Conservation (phyloP, 495 filamentous ascomycete species). For the Podospora comata region DNA sequence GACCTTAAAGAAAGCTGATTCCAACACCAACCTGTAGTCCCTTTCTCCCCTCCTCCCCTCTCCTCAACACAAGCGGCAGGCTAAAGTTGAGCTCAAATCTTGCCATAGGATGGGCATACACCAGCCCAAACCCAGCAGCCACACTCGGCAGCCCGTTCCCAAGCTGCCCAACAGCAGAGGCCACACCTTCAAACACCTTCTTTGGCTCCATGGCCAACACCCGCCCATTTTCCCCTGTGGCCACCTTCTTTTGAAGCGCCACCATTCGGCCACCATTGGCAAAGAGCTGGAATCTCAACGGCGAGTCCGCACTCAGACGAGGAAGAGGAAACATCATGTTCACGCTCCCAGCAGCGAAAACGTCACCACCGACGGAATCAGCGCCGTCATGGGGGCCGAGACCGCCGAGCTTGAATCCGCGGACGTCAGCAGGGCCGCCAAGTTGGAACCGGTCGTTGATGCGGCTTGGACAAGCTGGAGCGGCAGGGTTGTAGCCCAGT, state of each 20-base stretch:
- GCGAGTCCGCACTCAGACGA: conserved; percentile 68
- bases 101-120: conserved; percentile 89
- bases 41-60: conserved; percentile 82
- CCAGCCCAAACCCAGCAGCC: conserved; percentile 81
- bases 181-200: conserved; percentile 49
- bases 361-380: conserved; percentile 86
- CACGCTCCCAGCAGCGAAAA: conserved; percentile 82
- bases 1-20: conserved; percentile 81
- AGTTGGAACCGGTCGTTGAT: conserved; percentile 94
- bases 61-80: conserved; percentile 74
- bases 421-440: conserved; percentile 89
- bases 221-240: conserved; percentile 39
- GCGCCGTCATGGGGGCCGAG: conserved; percentile 80
- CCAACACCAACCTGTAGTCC: conserved; percentile 90
- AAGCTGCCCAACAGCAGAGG: conserved; percentile 60
- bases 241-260: conserved; percentile 58
- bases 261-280: conserved; percentile 85
- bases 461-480: conserved; percentile 58
- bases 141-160: conserved; percentile 75
- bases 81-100: conserved; percentile 95
- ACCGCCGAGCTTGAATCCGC: conserved; percentile 85
- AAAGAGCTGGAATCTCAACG: conserved; percentile 85
- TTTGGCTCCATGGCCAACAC: conserved; percentile 34
- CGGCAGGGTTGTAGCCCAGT: conserved; percentile 56
- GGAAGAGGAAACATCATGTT: conserved; percentile 84